Base-by-base conservation (phyloP, 306 rosid genomes). In the Coriaria nepalensis region DNA sequence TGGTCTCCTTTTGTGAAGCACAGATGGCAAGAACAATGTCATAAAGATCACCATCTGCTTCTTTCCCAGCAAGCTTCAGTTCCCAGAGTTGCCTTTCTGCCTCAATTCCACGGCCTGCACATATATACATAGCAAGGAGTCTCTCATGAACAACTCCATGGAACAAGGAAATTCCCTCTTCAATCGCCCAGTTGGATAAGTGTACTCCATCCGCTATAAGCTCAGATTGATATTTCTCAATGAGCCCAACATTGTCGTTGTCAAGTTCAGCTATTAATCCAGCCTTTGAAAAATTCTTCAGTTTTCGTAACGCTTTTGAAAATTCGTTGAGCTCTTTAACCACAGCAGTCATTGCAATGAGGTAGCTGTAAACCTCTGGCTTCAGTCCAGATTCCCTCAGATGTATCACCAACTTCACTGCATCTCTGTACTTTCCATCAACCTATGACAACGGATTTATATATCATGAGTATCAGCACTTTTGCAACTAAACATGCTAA, bases 61-160 rank as follows among this genome's bases (percentile, higher is more conserved):
- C 94, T 76, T 85, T 90, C 5, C 98, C 97, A 4, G 77, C 81
- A 40, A 90, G 94, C 57, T 81, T 85, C 95, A 85, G 79, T 63
- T 85, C 85, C 95, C 98, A 90, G 37, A 90, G 66, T 59, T 90
- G 94, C 59, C 83, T 77, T 73, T 90, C 98, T 0, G 98, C 98
- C 69, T 90, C 87, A n/a, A 75, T 60, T 69, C 98, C 98, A 35
- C 72, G 75, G 43, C 95, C 98, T 0, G 98, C 86, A 38, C 87
- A 85, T n/a, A 85, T 75, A 35, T 81, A 81, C 98, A 90, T 90
- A 0, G 97, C 95, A 40, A 90, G 85, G 50, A 90, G 95, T 69
- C 95, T 79, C 84, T 90, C 98, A 2, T 85, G 95, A 59, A 85
- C 74, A 36, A 81, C 72, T 38, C 92, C 92, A 34, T 62, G 52